A percentile compares a stretch with the other conserved stretches of the same genome.
phyloP scores from a whole-genome alignment of 495 filamentous ascomycete genomes.

The Hypoxylon fuscum region DNA sequence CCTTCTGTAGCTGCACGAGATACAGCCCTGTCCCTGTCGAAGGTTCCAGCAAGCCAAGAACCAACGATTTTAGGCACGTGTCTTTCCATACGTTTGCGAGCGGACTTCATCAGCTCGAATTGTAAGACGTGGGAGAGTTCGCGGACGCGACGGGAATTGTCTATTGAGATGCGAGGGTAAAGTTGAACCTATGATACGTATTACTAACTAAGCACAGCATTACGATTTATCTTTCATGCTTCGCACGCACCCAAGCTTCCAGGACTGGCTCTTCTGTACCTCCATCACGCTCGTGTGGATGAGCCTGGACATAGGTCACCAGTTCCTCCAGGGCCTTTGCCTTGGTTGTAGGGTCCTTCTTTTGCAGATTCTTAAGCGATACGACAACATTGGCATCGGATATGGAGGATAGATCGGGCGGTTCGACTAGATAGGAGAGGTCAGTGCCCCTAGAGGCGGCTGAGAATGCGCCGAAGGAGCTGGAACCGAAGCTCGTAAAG shows the following conservation, averaged over 20 bases:
- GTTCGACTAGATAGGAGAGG: constrained; percentile 86
- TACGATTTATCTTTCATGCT: constrained; percentile 22
- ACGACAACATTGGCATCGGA: constrained; percentile 84
- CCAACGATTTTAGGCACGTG: constrained; percentile 79
- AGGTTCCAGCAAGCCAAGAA: constrained; percentile 86
- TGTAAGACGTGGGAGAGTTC: constrained; percentile 82
- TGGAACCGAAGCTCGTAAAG: constrained; percentile 36
- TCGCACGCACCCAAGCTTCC: constrained; percentile 81
- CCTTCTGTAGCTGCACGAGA: constrained; percentile 78
- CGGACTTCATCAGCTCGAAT: constrained; percentile 73
- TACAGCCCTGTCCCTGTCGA: constrained; percentile 82
- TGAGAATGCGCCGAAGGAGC: constrained; percentile 59
- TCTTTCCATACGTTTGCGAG: constrained; percentile 81
- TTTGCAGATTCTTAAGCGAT: constrained; percentile 87
- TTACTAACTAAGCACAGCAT: constrained; percentile 39
- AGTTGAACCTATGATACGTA: constrained; percentile 71
- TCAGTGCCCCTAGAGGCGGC: constrained; percentile 48
- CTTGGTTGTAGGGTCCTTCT: constrained; percentile 93
- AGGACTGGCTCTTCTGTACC: constrained; percentile 79
- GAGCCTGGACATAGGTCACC: constrained; percentile 64
- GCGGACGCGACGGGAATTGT: constrained; percentile 85
- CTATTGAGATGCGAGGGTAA: constrained; percentile 88
- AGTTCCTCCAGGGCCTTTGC: constrained; percentile 93
- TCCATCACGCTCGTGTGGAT: constrained; percentile 54
- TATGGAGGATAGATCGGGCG: constrained; percentile 80